Base-by-base conservation (phyloP, 495 filamentous ascomycete species). In the Penicillium chermesinum region DNA sequence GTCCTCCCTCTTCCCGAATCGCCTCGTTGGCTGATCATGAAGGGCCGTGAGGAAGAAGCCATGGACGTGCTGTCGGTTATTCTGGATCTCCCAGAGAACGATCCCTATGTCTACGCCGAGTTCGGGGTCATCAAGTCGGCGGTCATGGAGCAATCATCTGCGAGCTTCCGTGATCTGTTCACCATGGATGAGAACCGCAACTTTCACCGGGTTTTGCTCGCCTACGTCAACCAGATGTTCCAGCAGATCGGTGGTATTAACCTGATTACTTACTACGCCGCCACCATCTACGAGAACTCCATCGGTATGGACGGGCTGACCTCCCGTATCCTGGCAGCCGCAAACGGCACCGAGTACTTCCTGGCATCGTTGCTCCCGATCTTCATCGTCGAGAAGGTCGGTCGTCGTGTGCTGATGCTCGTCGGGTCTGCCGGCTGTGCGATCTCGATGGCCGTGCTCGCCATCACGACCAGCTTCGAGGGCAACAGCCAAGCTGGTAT, bases 221-320 rank as follows among this genome's bases (percentile, higher is more conserved):
- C 78, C 39, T 86, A 87, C 59, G 77, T 87, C 58, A 88, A 86
- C 60, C 85, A 88, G 56, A 77, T 86, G 71, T 87, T 87, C 66
- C 85, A 88, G 53, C 85, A 90, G 50, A 81, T 87, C 21, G 77
- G 73, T 2, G 87, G 87, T 15, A 88, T 89, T 55, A 89, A 88
- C 52, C 51, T 89, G 7, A 83, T 88, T 46, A 85, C 83, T 0
- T 86, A 87, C 57, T 89, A 89, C 50, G 76, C 82, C 0, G 72
- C 84, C 6, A 78, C 80, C 2, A 83, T 89, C 47, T 83, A 85
- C 52, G 63, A 80, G 40, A 70, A 74, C 39, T 74, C 79, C 30
- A 74, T 81, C 18, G 71, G 74, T 1, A 77, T 88, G 46, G 68
- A 66, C 45, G 71, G 76, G 35, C 73, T 78, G 61, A 71, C 80